Evolutionary conservation across 495 filamentous ascomycete species (phyloP), one percentile per base, ranked within the genome.

Genomic region (Lasiosphaeria ovina): DNA sequence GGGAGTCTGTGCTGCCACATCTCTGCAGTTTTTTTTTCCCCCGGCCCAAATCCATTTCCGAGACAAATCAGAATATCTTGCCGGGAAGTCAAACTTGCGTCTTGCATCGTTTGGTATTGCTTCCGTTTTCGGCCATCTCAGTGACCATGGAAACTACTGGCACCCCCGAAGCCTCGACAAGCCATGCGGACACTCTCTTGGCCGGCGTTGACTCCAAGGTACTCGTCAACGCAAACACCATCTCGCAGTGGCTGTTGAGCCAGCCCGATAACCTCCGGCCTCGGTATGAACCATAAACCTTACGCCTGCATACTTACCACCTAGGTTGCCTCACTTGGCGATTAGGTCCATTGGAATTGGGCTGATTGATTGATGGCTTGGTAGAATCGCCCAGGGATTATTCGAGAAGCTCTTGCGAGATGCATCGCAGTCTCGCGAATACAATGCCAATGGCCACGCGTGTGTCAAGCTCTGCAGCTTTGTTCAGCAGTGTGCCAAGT

Each of bases 381-480:
- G 31, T 47, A 75, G 72, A 51, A 33, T 65, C 33, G 72, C 72
- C 32, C 38, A 71, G n/a, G 67, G 31, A 33, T 35, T 71, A 11
- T 82, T 74, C 49, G 61, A 71, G 36, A 71, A 66, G 35, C 70
- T 82, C 16, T 66, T 84, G 4, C 45, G 66, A 16, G 70, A 72
- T 57, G 81, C 81, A 10, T 73, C 74, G 16, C 76, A 78, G 55
- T 76, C 79, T 16, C 68, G 72, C 7, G 68, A 69, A 45, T 60
- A 67, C 32, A 62, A 69, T 54, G 66, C 65, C 32, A 70, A 72
- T 55, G 66, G 76, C 69, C 68, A 76, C 58, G 58, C 79, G 14
- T 83, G 80, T 52, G 75, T 79, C 55, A 80, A 77, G 62, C 72
- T 84, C 9, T 82, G 81, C 62, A 78, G 81, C 54, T 80, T 83